Base-by-base conservation (phyloP, 345 rosid species). In the Sonneratia caseolaris region DNA sequence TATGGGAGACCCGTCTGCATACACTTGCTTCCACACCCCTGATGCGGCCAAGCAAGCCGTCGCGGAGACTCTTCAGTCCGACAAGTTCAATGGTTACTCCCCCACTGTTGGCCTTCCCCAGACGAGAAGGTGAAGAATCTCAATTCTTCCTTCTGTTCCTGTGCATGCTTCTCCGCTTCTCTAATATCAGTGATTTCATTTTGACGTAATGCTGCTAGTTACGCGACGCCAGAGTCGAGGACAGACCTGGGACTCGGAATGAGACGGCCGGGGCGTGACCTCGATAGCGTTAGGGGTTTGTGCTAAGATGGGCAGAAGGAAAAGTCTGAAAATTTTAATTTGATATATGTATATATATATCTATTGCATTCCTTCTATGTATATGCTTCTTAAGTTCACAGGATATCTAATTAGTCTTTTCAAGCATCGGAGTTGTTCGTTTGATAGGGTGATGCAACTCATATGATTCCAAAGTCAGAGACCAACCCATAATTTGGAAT, bases 71-170 rank as follows among this genome's bases (percentile, higher is more conserved):
- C 93, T 95, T 75, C 84, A 76, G 65, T 95, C 93, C 37, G 78
- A 83, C 16, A 90, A 84, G 69, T 95, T 95, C 80, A 85, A 95
- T 84, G 97, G 99, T 61, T 95, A 95, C 76, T 74, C 99, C 32
- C 99, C 99, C 32, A 87, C 97, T 10, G 89, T 83, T 66, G 97
- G 99, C 69, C 97, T 92, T 74, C 96, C 96, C 24, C 96, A 86
- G 76, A 70, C 97, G 14, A 89, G 97, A 84, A 91, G 97, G 99
- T 90, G 48, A 51, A n/a, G 14, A 1, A 70, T 16, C 35, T 10
- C 64, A n/a, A 10, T 2, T 57, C 22, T 22, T 10, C 32, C 35
- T 1, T 10, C 51, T 47, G 15, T 47, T 47, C 2, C 51, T 13
- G 14, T 8, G 51, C 51, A 47, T 13, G 14, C 51, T 47, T 47